A percentile compares a stretch with the other conserved stretches of the same genome.
phyloP scores from a whole-genome alignment of 805 yeast species.

The Komagataella phaffii region DNA sequence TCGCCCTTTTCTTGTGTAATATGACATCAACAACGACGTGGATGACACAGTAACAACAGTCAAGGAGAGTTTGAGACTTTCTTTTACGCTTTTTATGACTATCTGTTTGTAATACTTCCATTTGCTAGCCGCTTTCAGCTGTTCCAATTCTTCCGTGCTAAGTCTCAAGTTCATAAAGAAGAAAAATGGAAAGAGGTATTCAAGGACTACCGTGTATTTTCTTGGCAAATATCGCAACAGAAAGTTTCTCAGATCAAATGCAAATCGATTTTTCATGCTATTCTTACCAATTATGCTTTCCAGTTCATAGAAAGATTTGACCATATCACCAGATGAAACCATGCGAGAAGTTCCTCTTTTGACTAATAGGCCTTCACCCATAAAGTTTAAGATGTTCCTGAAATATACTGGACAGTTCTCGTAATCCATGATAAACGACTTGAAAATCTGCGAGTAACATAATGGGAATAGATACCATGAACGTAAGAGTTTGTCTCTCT shows the following conservation, averaged over 20 bases:
- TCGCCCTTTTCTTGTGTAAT: not conserved
- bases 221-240: conserved; percentile 2
- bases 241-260: not conserved
- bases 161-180: not conserved
- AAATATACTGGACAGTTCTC: conserved; percentile 9
- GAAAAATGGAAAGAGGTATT: conserved; percentile 5
- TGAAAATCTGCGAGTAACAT: conserved; percentile 9
- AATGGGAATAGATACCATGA: conserved; percentile 11
- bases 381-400: conserved; percentile 4
- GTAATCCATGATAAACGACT: conserved; percentile 3
- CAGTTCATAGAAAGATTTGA: not conserved
- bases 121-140: not conserved
- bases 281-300: not conserved
- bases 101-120: not conserved
- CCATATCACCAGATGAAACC: not conserved
- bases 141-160: not conserved
- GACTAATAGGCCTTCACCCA: not conserved
- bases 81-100: not conserved
- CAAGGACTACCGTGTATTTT: conserved; percentile 6
- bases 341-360: not conserved
- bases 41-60: not conserved
- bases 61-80: not conserved
- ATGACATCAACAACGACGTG: not conserved
- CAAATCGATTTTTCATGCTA: not conserved
- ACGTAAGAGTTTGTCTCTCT: not conserved